Evolutionary conservation across 805 yeast species (phyloP).

Genomic region (Geotrichum ghanense): DNA sequence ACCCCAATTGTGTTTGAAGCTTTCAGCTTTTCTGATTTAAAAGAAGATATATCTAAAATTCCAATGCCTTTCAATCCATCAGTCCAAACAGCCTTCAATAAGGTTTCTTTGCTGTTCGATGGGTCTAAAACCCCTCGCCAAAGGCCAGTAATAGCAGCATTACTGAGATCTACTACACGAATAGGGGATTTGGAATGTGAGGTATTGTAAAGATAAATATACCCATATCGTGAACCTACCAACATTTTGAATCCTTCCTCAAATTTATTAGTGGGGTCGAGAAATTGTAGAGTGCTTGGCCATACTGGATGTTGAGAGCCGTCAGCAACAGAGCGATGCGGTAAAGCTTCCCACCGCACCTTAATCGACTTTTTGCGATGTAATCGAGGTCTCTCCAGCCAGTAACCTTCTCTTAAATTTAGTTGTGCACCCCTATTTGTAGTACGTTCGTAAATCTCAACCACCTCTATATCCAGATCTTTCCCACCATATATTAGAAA

Average conservation of each 20-base stretch:
- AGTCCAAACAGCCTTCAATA: not conserved
- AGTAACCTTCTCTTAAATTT: not conserved
- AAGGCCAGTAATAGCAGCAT: not conserved
- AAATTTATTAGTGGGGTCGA: not conserved
- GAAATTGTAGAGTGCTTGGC: not conserved
- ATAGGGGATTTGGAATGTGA: not conserved
- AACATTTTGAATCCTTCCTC: not conserved
- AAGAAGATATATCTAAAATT: not conserved
- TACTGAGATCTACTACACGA: not conserved
- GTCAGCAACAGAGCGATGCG: not conserved
- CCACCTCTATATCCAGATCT: conserved; percentile 32
- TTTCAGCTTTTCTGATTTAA: not conserved
- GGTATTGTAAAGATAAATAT: not conserved
- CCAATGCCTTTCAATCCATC: not conserved
- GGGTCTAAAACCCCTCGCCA: not conserved
- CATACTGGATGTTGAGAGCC: not conserved
- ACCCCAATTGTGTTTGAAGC: not conserved
- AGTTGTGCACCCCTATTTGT: not conserved
- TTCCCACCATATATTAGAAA: conserved; percentile 40
- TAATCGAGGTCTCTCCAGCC: not conserved
- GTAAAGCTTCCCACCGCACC: not conserved
- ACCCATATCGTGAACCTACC: conserved; percentile 1
- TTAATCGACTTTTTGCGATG: not conserved
- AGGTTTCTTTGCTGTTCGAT: not conserved
- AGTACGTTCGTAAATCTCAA: conserved; percentile 17